A percentile compares a stretch with the other conserved stretches of the same genome.
Evolutionary conservation across 169 alveolate genomes (phyloP).

Genomic region (Babesia ovis): DNA sequence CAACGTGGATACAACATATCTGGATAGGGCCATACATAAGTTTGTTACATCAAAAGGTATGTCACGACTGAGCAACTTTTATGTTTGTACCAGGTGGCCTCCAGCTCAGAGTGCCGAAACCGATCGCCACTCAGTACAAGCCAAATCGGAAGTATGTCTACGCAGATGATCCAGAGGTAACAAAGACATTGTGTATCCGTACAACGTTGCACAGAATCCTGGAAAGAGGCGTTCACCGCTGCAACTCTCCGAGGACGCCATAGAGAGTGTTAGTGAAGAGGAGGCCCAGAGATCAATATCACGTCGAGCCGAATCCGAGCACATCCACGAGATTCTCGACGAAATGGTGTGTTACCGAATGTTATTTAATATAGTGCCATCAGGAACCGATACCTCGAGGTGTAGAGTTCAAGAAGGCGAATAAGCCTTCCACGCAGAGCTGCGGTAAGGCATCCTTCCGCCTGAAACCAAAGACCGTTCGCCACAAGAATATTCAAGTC

Average conservation of each 20-base stretch:
- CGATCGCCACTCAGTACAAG: constrained; percentile 64
- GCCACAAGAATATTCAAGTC: constrained; percentile 58
- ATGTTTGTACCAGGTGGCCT: constrained; percentile 40
- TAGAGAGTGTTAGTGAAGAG: constrained; percentile 6
- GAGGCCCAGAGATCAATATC: constrained; percentile 27
- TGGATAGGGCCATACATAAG: constrained; percentile 63
- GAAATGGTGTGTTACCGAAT: constrained; percentile 49
- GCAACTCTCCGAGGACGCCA: constrained; percentile 21
- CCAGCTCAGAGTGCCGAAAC: constrained; percentile 52
- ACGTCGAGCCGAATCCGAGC: constrained; percentile 26
- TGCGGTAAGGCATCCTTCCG: constrained; percentile 71
- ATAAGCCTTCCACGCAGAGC: constrained; percentile 69
- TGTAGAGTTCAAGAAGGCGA: constrained; percentile 37
- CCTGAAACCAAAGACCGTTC: constrained; percentile 45
- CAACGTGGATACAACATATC: constrained; percentile 46
- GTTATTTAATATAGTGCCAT: not conserved
- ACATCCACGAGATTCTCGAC: constrained; percentile 38
- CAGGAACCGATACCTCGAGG: constrained; percentile 60
- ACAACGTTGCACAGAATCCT: constrained; percentile 34
- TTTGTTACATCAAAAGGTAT: constrained; percentile 68
- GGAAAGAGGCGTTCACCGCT: constrained; percentile 21
- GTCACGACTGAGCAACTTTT: not conserved
- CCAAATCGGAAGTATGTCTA: constrained; percentile 60
- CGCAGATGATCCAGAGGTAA: constrained; percentile 58
- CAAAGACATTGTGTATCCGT: not conserved